Evolutionary conservation across 1,139 yeast genomes (phyloP), one percentile per base, ranked within the genome.

Genomic region (Saccharomyces uvarum): DNA sequence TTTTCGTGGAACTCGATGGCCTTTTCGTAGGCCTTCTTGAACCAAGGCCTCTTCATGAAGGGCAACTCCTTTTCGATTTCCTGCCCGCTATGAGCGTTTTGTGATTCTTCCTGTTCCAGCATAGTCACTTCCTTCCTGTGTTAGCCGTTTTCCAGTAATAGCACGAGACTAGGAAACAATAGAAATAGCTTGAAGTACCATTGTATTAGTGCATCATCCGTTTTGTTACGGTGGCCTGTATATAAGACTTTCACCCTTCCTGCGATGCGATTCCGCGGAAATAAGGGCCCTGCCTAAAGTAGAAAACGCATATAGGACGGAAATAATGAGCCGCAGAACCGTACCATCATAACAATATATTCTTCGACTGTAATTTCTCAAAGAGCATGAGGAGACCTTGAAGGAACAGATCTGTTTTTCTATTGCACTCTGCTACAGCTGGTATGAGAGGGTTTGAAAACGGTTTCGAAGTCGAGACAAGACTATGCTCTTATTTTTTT

Each of bases 1-100:
- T 58, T 66, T 13, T 64, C 65, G 50, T 69, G 63, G 53, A 70
- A 70, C 32, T 59, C 55, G 14, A 61, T 48, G 7, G 73, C 72
- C n/a, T 64, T 52, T 13, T 65, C 52, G 32, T 67, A 70, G 2
- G 71, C 68, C 19, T 63, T 64, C 32, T 61, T 57, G 50, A 69
- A 64, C 71, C 72, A 68, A 3, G 68, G 66, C 24, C 56, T 57
- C 14, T 58, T 53, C 21, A 59, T 38, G 11, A 38, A 38, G 13
- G 44, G 44, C 9, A 38, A 4, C 6, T 38, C 44, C 2, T 38
- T 16, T 4, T 19, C 24, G n/a, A 16, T 38, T 38, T 8, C 44
- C 3, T 38, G 24, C 2, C 44, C 44, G 9, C 5, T 38, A 5
- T 38, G 24, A 16, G 13, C 44, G 9, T 38, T 8, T 4, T 38